These are phyloP conservation scores for Chimonanthus salicifolius DNA, from an alignment of 164 flowering plant genomes.

Conservation along the genomic window DNA sequence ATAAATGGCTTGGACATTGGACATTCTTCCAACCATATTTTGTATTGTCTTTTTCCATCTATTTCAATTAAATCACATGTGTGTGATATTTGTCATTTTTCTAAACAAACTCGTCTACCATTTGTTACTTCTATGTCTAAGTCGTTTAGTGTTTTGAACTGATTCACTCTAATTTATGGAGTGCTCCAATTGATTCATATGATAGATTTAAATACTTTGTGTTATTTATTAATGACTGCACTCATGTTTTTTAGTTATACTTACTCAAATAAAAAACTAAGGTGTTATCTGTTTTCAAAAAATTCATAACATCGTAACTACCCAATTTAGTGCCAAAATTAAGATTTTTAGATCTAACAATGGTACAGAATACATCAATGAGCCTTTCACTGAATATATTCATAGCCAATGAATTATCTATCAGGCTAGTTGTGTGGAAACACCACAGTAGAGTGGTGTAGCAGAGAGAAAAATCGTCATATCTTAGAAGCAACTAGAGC, in stretches of 20 bases:
- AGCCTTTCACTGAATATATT: background rate
- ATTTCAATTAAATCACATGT: too few species aligned
- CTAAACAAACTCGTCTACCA: too few species aligned
- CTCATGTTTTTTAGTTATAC: background rate
- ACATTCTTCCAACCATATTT: background rate
- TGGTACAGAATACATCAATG: background rate
- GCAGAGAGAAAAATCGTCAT: background rate
- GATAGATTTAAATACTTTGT: too few species aligned
- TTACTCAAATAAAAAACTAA: too few species aligned
- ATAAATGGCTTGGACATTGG: constrained; percentile 10
- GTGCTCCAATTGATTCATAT: too few species aligned
- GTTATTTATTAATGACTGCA: background rate
- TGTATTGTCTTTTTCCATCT: constrained; percentile 3
- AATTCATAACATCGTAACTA: background rate
- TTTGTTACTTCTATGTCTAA: background rate
- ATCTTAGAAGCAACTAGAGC: too few species aligned
- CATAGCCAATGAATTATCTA: background rate
- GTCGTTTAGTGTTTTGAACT: constrained; percentile 17
- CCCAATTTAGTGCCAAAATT: background rate
- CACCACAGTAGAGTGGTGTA: background rate
- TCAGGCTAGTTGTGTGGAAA: background rate
- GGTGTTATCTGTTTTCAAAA: background rate
- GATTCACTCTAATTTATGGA: background rate
- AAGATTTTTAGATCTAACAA: too few species aligned
- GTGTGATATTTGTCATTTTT: too few species aligned